Conservation (phyloP, 1,139 yeast species). For the Petasospora fabianii region DNA sequence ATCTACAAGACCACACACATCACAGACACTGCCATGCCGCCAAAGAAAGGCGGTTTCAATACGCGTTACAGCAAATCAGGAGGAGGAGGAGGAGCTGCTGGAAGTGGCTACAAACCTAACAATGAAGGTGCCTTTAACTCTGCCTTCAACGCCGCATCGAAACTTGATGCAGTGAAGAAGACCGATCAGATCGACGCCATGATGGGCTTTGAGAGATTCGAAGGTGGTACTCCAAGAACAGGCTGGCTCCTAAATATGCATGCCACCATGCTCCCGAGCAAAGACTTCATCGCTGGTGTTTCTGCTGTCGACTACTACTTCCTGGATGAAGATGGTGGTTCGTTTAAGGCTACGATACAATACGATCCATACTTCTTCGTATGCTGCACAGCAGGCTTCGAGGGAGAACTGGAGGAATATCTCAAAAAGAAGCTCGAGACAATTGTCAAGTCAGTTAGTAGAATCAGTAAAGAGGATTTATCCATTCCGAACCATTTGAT, state of each 20-base stretch:
- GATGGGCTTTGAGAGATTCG: conserved; percentile 84
- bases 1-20: neutral
- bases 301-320: conserved; percentile 95
- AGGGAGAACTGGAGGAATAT: conserved; percentile 84
- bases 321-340: conserved; percentile 96
- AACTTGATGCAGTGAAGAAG: conserved; percentile 45
- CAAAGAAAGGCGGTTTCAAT: conserved; percentile 35
- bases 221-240: conserved; percentile 63
- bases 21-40: conserved; percentile 5
- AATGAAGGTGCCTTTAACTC: conserved; percentile 9
- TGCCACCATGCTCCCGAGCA: conserved; percentile 56
- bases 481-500: conserved; percentile 79
- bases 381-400: conserved; percentile 61
- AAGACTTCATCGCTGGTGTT: conserved; percentile 55
- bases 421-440: conserved; percentile 65
- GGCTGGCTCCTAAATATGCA: conserved; percentile 96
- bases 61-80: conserved; percentile 9
- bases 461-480: conserved; percentile 73
- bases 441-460: conserved; percentile 50
- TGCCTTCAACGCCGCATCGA: conserved; percentile 12
- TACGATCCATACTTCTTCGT: conserved; percentile 87
- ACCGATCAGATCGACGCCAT: conserved; percentile 63
- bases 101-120: conserved; percentile 28
- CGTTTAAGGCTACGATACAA: conserved; percentile 79
- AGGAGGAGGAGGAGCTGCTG: conserved; percentile 6